Evolutionary conservation across 805 yeast genomes (phyloP), one percentile per base, ranked within the genome.

Genomic region (Candida loeiensis): DNA sequence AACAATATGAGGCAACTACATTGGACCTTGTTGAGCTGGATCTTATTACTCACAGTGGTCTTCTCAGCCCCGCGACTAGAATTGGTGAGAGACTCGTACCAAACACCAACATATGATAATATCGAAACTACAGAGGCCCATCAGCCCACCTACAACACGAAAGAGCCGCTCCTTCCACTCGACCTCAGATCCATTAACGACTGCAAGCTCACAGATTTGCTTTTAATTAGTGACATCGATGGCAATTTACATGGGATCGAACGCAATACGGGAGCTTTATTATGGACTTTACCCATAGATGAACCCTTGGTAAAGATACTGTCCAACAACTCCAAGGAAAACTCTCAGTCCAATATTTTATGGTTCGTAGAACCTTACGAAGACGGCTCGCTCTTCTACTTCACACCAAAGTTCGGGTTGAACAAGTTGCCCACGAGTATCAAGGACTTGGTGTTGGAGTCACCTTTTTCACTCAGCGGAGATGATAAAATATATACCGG

Each of bases 301-400:
- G 76, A 73, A 2, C 82, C 95, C 0, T 62, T 85, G 39, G 86
- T 84, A 8, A 60, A 64, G 21, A 71, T 69, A 4, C 60, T 50
- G 45, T 48, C 64, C 13, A 59, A 60, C 40, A 46, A 37, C 18
- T 39, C 51, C 6, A 31, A 34, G 28, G 43, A 56, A 42, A 50
- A 39, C 26, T 20, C 54, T 8, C 50, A 45, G 6, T 45, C 61
- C 4, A 65, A 64, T 45, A 56, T 63, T 37, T 76, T 82, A 0
- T 85, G 97, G 91, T 81, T 91, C 38, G 91, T 93, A 1, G 99
- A 93, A 50, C 98, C 98, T 0, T 76, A 74, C 47, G 82, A 80
- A 4, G 95, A 85, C 43, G 99, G 99, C 1, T 68, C 82, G 0
- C 67, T 93, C 3, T 90, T 82, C 58, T 87, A 80, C 55, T 91